phyloP scores from a whole-genome alignment of 2,329 filamentous ascomycete genomes.

The Akanthomyces dipterigenus region DNA sequence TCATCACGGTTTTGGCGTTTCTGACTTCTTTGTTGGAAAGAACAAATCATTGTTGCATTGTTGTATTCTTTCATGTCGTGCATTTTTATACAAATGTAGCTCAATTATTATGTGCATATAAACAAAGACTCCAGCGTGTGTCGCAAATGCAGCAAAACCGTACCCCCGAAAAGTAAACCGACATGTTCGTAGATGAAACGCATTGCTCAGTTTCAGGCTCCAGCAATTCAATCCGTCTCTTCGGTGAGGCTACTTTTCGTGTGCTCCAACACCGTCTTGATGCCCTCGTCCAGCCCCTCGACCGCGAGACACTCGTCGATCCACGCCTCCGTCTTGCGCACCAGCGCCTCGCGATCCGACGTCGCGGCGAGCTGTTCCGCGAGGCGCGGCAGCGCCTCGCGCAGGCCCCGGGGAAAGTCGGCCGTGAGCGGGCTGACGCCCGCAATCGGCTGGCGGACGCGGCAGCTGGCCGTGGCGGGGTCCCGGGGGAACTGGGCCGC shows the following conservation, averaged over 20 bases:
- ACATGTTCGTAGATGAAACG: neutral
- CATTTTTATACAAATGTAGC: neutral
- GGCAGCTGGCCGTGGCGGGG: constrained; percentile 61
- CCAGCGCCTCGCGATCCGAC: constrained; percentile 38
- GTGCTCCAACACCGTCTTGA: constrained; percentile 49
- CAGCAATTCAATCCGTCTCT: neutral
- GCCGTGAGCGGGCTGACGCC: constrained; percentile 56
- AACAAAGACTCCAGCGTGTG: neutral
- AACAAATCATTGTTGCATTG: neutral
- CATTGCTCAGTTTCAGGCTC: neutral
- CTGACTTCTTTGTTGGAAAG: neutral
- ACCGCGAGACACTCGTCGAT: constrained; percentile 44
- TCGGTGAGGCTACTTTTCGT: constrained; percentile 30
- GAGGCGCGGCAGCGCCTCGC: constrained; percentile 56
- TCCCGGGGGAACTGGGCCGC: constrained; percentile 51
- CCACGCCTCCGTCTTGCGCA: constrained; percentile 46
- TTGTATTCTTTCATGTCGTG: neutral
- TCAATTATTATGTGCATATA: constrained; percentile 5
- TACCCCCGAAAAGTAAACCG: neutral
- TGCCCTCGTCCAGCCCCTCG: constrained; percentile 47
- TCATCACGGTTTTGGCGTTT: neutral
- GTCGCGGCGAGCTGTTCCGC: constrained; percentile 41
- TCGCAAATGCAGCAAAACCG: neutral
- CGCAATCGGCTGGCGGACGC: constrained; percentile 63
- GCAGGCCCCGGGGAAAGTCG: constrained; percentile 67